Evolutionary conservation across 345 rosid genomes (phyloP).

Genomic region (Combretum micranthum): DNA sequence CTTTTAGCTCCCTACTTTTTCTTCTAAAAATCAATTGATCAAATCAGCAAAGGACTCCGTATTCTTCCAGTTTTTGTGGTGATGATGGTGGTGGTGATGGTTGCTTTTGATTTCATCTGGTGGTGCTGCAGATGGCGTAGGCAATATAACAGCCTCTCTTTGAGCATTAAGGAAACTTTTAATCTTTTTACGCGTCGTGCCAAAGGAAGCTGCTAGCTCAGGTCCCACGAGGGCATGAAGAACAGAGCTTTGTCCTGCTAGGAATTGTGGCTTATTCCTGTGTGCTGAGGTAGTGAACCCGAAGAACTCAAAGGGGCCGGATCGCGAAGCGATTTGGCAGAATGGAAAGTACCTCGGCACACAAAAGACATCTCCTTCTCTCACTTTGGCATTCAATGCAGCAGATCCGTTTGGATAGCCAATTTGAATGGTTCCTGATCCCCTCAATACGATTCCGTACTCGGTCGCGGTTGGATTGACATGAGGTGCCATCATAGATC

Average conservation of each 20-base stretch:
- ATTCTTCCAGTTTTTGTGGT: too few relatives aligned
- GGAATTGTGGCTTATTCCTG: slow-evolving; percentile 75
- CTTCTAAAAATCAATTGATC: too few relatives aligned
- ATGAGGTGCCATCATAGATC: slow-evolving; percentile 96
- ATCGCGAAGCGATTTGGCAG: slow-evolving; percentile 68
- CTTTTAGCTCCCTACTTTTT: too few relatives aligned
- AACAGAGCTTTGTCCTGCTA: slow-evolving; percentile 59
- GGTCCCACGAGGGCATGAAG: slow-evolving; percentile 34
- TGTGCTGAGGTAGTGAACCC: slow-evolving; percentile 83
- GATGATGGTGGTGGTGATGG: too few relatives aligned
- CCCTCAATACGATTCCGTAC: slow-evolving; percentile 63
- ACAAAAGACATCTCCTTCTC: slow-evolving; percentile 68
- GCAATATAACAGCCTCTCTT: slow-evolving; percentile 60
- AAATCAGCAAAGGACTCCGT: too few relatives aligned
- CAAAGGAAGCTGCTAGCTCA: slow-evolving; percentile 52
- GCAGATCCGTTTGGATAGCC: slow-evolving; percentile 71
- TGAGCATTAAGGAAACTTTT: slow-evolving; percentile 33
- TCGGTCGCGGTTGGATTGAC: slow-evolving; percentile 82
- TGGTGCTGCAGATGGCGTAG: slow-evolving; percentile 43
- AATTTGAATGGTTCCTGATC: slow-evolving; percentile 61
- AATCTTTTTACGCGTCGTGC: slow-evolving; percentile 36
- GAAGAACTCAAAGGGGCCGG: slow-evolving; percentile 56
- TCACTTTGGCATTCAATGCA: slow-evolving; percentile 47
- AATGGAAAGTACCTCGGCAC: slow-evolving; percentile 83
- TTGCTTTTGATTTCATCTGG: slow-evolving; percentile 14